A percentile compares a stretch with the other conserved stretches of the same genome.
Evolutionary conservation across 2,329 filamentous ascomycete genomes (phyloP).

Genomic region (Alternaria infectoria): DNA sequence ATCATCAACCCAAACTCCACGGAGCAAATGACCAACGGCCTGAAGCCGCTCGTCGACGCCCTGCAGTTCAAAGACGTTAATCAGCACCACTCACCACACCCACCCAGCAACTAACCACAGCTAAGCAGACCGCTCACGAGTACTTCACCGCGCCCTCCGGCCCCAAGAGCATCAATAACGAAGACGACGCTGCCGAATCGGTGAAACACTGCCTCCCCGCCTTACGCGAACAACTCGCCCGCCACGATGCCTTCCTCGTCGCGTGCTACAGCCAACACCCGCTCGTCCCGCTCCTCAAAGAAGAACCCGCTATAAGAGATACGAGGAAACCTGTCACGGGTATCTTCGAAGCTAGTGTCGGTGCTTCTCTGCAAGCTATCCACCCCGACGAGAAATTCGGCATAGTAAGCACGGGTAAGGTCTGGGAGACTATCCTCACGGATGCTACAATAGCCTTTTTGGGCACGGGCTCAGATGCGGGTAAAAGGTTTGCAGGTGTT

Average conservation of each 20-base stretch:
- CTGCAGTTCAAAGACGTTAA: constrained; percentile 54
- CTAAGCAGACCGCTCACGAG: constrained; percentile 55
- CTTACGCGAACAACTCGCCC: constrained; percentile 53
- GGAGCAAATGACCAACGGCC: constrained; percentile 70
- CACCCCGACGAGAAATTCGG: constrained; percentile 69
- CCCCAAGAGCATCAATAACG: constrained; percentile 80
- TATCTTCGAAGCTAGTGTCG: constrained; percentile 86
- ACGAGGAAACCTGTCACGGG: constrained; percentile 68
- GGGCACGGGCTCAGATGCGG: constrained; percentile 53
- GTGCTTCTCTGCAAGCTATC: constrained; percentile 65
- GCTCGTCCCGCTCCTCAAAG: constrained; percentile 68
- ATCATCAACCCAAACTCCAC: constrained; percentile 84
- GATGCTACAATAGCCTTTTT: constrained; percentile 70
- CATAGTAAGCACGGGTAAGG: constrained; percentile 85
- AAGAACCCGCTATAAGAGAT: constrained; percentile 46
- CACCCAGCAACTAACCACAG: constrained; percentile 51
- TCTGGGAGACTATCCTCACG: constrained; percentile 77
- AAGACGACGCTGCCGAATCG: constrained; percentile 69
- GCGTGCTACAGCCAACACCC: constrained; percentile 89
- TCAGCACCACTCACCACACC: constrained; percentile 34
- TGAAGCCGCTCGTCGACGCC: constrained; percentile 59
- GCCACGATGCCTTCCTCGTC: constrained; percentile 79
- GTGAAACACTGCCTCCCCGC: constrained; percentile 66
- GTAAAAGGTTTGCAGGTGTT: constrained; percentile 74
- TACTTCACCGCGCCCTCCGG: constrained; percentile 72